Evolutionary conservation across 805 yeast species (phyloP).

Genomic region (Cyberlindnera saturnus): DNA sequence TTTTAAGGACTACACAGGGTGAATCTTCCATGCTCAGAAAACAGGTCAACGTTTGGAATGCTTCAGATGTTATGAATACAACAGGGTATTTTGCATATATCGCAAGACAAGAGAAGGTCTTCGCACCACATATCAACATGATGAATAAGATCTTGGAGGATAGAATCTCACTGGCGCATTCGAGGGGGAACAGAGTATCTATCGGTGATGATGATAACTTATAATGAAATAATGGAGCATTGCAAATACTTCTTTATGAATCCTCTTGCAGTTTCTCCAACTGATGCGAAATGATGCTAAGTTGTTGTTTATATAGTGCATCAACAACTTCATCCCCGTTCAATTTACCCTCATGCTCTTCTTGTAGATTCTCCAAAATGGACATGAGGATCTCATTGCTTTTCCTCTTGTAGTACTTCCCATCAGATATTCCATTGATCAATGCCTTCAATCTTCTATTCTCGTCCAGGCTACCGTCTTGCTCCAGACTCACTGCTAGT

Average conservation of each 20-base stretch:
- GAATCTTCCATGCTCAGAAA: conserved; percentile 12
- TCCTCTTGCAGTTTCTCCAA: conserved; percentile 13
- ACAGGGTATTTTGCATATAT: conserved; percentile 15
- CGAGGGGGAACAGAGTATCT: not conserved
- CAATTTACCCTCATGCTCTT: conserved; percentile 20
- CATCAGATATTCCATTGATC: conserved; percentile 41
- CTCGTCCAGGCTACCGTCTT: conserved; percentile 10
- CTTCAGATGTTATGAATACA: conserved; percentile 13
- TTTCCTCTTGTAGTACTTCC: conserved; percentile 30
- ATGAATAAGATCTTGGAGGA: conserved; percentile 16
- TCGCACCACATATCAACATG: conserved; percentile 9
- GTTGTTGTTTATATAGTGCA: conserved; percentile 11
- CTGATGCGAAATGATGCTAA: conserved; percentile 8
- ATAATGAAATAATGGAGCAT: not conserved
- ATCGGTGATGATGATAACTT: not conserved
- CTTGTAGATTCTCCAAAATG: conserved; percentile 28
- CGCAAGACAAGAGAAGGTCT: conserved; percentile 11
- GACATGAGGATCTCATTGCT: conserved; percentile 26
- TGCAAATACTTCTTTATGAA: not conserved
- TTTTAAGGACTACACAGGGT: conserved; percentile 17
- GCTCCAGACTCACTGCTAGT: conserved; percentile 48
- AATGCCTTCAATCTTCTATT: conserved; percentile 19
- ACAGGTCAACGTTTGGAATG: conserved; percentile 5
- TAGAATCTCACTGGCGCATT: conserved; percentile 7
- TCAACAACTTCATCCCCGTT: conserved; percentile 12